These are phyloP conservation scores for Paraphaeosphaeria minitans DNA, from an alignment of 2,329 filamentous ascomycete genomes.

Conservation along the genomic window DNA sequence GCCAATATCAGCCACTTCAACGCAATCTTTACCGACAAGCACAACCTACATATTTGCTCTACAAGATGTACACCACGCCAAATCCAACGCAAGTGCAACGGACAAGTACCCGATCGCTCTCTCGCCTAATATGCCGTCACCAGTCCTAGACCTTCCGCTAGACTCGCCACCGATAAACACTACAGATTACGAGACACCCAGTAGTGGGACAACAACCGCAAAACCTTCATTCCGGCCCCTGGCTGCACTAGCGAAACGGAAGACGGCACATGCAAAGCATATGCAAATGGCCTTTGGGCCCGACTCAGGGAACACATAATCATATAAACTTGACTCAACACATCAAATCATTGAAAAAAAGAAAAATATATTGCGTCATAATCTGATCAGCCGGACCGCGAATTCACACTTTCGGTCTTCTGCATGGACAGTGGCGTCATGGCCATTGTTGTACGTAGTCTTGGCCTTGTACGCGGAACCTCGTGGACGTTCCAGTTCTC, in stretches of 20 bases:
- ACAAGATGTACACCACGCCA: neutral
- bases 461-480: neutral
- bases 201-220: neutral
- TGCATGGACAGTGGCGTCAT: no score
- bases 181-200: neutral
- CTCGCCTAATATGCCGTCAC: neutral
- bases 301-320: neutral
- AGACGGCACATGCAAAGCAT: constrained; percentile 31
- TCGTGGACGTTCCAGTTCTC: neutral
- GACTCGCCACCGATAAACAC: neutral
- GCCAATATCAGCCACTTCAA: neutral
- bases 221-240: constrained; percentile 14
- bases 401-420: no score
- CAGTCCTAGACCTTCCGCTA: neutral
- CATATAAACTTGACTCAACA: neutral
- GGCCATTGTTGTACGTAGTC: no score
- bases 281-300: constrained; percentile 33
- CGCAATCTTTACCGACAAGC: neutral
- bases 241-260: constrained; percentile 32
- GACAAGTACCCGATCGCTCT: constrained; percentile 1
- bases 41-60: neutral
- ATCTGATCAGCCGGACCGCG: neutral
- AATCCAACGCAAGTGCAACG: neutral
- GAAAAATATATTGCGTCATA: no score
- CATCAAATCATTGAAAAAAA: no score